Base-by-base conservation (phyloP, 345 rosid species). In the Eucalyptus sp. region DNA sequence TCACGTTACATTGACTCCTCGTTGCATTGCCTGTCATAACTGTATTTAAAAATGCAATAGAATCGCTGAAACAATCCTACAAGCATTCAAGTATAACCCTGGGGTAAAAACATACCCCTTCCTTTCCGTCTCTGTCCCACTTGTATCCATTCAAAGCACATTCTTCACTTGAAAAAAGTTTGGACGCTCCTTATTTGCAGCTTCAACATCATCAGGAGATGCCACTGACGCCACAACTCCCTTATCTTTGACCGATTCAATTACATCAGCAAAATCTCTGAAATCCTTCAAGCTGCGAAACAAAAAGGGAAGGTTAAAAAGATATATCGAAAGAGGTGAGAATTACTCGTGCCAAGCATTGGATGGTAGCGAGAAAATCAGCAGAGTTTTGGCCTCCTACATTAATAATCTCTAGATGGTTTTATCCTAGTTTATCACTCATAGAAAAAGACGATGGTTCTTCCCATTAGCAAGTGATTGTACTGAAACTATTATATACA, bases 161-260 rank as follows among this genome's bases (percentile, higher is more conserved):
- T 92, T 95, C 93, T 93, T 96, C 86, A 94, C 96, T 91, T 93
- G 92, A 87, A 97, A 97, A 90, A 91, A 96, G 91, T 88, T 88
- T 5, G 93, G n/a, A 6, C 94, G 92, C 86, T 94, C 97, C 84
- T 88, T 93, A 95, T 97, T 91, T 4, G 98, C 97, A 41, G 95
- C 92, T 10, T 95, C 96, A 50, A 96, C 92, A 84, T 96, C 98
- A 25, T 95, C 96, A 5, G 93, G 95, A 31, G 98, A 97, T 76
- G 98, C 98, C 88, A 97, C 99, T 5, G 94, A 97, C 4, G 96
- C 99, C 9, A 90, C 91, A 4, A 97, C 97, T 87, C 99, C 99
- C 88, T 93, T 92, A 86, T 94, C 94, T 88, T 92, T 95, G 66
- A 96, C 93, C 2, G 95, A 93, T 25, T 97, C 98, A 24, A 97